Percentiles rank a stretch among this genome's conserved stretches.
Evolutionary conservation across 495 filamentous ascomycete species (phyloP).

Genomic region (Xylaria curta): DNA sequence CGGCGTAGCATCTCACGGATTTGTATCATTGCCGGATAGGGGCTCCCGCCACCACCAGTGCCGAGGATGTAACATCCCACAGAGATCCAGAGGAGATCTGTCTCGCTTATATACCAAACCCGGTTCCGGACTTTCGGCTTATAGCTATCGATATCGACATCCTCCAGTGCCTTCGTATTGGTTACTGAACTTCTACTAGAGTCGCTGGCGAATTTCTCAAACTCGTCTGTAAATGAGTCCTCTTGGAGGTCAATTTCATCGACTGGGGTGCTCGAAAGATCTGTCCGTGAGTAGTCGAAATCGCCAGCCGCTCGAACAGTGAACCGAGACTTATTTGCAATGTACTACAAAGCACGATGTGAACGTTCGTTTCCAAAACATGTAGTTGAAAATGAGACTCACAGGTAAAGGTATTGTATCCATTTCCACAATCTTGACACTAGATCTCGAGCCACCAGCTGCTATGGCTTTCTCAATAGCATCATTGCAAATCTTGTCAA

Average conservation of each 20-base stretch:
- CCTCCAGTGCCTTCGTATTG: slow-evolving; percentile 26
- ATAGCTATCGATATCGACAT: slow-evolving; percentile 56
- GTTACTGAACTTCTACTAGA: slow-evolving; percentile 16
- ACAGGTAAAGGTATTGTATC: slow-evolving; percentile 48
- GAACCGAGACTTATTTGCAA: slow-evolving; percentile 58
- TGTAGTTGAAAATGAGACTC: background rate
- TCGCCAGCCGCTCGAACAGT: slow-evolving; percentile 58
- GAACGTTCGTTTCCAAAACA: background rate
- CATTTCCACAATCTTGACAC: slow-evolving; percentile 51
- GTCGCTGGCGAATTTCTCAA: slow-evolving; percentile 30
- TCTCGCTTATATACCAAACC: slow-evolving; percentile 61
- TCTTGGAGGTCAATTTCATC: slow-evolving; percentile 27
- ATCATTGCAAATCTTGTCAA: slow-evolving; percentile 43
- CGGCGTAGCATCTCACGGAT: slow-evolving; percentile 53
- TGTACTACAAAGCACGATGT: slow-evolving; percentile 41
- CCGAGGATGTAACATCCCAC: slow-evolving; percentile 68
- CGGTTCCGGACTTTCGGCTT: slow-evolving; percentile 56
- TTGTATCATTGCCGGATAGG: slow-evolving; percentile 52
- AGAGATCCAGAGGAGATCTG: slow-evolving; percentile 63
- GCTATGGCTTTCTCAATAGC: slow-evolving; percentile 45
- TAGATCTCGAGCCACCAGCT: slow-evolving; percentile 51
- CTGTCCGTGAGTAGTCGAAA: slow-evolving; percentile 51
- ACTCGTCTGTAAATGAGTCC: slow-evolving; percentile 30
- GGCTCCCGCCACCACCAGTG: slow-evolving; percentile 63
- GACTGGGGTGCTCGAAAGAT: slow-evolving; percentile 27